Evolutionary conservation across 176 grass and related monocot genomes (phyloP), one percentile per base, ranked within the genome.

Genomic region (Raddia distichophylla): DNA sequence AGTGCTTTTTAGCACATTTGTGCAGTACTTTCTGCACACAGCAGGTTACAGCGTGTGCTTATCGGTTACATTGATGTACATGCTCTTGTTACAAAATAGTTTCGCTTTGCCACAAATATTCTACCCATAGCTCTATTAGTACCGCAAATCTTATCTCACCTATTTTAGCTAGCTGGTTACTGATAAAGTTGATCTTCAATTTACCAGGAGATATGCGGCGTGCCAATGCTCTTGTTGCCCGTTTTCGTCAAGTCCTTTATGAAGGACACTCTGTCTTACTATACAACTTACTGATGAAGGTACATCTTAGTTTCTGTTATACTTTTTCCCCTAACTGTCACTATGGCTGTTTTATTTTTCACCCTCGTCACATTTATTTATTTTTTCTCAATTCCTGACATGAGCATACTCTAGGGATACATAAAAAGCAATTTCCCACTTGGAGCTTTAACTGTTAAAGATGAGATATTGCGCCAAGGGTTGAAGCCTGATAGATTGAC

Each of bases 241-340:
- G 88, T 83, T 94, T 83, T 76, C 86, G 88, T 55, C 78, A 85
- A 77, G 84, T 98, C 16, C 86, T 98, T 91, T 88, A 83, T 44
- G 75, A 98, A 69, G 86, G 80, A 9, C 86, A 94, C 51, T 89
- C 90, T 42, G 84, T 98, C 55, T 83, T 93, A 61, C 58, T 98
- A 42, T 98, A 92, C 71, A 98, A 94, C 82, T 86, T 98, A 83
- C 74, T 94, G 44, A 94, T 94, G 90, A 98, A 98, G 95, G 95
- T 92, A 77, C 33, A 40, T 67, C n/a, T 74, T 75, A 54, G 16
- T 50, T 82, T 50, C 83, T 2, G 8, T 61, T 52, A 27, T 40
- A 45, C 27, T 45, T 64, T 3, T 71, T 64, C 10, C 47, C 27
- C 12, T 69, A 61, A 77, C 16, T 34, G 45, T 56, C 68, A 74